A percentile compares a stretch with the other conserved stretches of the same genome.
These are phyloP conservation scores for Eucalyptus cloeziana DNA, from an alignment of 345 rosid species.

Conservation along the genomic window DNA sequence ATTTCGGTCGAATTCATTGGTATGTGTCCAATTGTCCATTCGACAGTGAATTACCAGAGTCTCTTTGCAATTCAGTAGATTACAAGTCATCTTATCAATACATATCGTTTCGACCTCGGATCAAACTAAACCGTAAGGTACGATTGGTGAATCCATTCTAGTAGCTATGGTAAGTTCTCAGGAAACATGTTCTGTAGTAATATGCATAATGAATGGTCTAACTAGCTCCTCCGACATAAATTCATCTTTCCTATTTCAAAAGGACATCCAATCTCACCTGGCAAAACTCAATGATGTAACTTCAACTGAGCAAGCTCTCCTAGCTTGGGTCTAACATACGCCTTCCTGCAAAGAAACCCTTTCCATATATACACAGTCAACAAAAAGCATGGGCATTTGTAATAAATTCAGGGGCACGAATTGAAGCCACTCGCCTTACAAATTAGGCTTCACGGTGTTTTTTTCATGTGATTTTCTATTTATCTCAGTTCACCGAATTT, in stretches of 20 bases:
- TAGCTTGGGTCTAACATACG: neutral
- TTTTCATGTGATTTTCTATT: neutral
- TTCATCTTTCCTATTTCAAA: neutral
- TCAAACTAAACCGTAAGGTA: neutral
- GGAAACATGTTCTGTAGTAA: neutral
- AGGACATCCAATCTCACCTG: neutral
- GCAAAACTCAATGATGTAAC: neutral
- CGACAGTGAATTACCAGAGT: neutral
- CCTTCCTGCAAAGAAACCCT: neutral
- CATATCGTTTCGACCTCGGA: neutral
- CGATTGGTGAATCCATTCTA: neutral
- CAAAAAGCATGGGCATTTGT: neutral
- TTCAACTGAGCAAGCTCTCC: neutral
- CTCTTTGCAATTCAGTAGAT: neutral
- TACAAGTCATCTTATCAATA: too few relatives aligned
- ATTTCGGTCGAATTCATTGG: neutral
- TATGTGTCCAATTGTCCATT: neutral
- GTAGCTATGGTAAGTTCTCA: neutral
- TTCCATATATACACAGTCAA: neutral
- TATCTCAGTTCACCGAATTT: neutral
- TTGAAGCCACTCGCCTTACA: neutral
- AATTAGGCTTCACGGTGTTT: fast-evolving
- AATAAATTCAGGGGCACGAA: neutral
- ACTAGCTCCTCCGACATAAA: neutral
- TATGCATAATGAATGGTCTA: neutral